These are phyloP conservation scores for Peronospora farinosa DNA, from an alignment of 352 stramenopile species.

Conservation along the genomic window DNA sequence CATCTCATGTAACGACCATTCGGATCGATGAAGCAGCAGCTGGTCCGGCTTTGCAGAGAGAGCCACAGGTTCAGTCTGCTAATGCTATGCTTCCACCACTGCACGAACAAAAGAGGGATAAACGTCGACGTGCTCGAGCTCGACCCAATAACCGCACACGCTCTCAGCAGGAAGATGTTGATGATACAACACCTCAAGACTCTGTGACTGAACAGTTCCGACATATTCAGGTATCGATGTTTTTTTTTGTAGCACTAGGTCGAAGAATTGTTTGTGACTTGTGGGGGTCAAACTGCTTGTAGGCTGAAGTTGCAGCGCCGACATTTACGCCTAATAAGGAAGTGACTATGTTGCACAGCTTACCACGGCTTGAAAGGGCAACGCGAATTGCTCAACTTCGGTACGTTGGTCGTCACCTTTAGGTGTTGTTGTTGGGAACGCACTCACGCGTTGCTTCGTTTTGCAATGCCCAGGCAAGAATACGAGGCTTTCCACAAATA, in stretches of 20 bases:
- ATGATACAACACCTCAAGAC: not conserved
- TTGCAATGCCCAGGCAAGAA: slow-evolving; percentile 27
- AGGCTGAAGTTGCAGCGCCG: slow-evolving; percentile 4
- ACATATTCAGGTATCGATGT: slow-evolving; percentile 15
- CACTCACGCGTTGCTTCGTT: slow-evolving; percentile 6
- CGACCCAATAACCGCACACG: slow-evolving; percentile 8
- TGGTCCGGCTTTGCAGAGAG: slow-evolving; percentile 1
- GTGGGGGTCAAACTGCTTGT: not conserved
- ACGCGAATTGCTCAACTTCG: slow-evolving; percentile 30
- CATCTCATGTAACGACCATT: slow-evolving; percentile 24
- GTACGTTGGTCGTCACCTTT: slow-evolving; percentile 7
- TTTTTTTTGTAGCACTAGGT: not conserved
- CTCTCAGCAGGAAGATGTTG: slow-evolving; percentile 9
- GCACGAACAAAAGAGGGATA: slow-evolving; percentile 5
- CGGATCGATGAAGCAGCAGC: slow-evolving; percentile 23
- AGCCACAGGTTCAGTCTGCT: not conserved
- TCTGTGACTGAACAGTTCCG: slow-evolving; percentile 4
- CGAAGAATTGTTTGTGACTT: slow-evolving; percentile 6
- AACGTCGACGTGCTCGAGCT: slow-evolving; percentile 9
- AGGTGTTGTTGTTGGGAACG: not conserved
- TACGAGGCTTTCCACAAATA: slow-evolving; percentile 42
- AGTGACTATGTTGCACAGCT: slow-evolving; percentile 13
- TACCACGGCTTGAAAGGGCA: slow-evolving; percentile 24
- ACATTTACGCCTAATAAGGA: slow-evolving; percentile 6
- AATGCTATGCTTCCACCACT: slow-evolving; percentile 4